Base-by-base conservation (phyloP, 2,329 filamentous ascomycete species). In the Lachnellula cervina region DNA sequence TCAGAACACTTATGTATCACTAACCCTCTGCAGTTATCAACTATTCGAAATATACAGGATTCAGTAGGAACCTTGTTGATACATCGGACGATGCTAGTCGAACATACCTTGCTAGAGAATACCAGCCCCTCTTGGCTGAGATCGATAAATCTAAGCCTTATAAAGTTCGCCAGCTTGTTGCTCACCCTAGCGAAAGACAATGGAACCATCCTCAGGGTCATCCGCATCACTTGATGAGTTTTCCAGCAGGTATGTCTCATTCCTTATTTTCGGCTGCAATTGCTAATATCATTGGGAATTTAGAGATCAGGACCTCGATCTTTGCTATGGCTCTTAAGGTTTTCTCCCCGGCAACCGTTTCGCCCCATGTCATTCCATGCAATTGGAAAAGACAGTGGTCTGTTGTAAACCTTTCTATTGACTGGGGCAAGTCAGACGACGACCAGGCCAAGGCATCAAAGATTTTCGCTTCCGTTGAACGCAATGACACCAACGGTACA, bases 271-370 rank as follows among this genome's bases (percentile, higher is more conserved):
- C 14, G 44, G 34, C 2, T 35, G 13, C 14, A 37, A 9, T 9
- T 23, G n/a, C 17, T 49, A 49, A 49, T 37, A 5, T 11, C 32
- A 13, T 16, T 25, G 16, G 6, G 2, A 1, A 6, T 40, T 9
- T 25, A 56, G 54, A 56, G 34, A 51, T 56, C 37, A 19, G 13
- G 34, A 28, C 45, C 14, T 8, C 44, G 17, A 52, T 56, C 4
- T 40, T 56, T 42, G 6, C 35, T 13, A 49, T 47, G 17, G 35
- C 42, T n/a, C 34, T 55, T 0, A 25, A 9, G 16, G 38, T 45
- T 9, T 3, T 7, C 7, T 1, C 7, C 4, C 28, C 37, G 1
- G 17, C 11, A 14, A 13, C 19, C 23, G 5, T 50, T 11, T 16
- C 17, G 9, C 52, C 52, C 2, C 0, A 23, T 23, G 17, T 28